Base-by-base conservation (phyloP, 345 rosid species). In the Balakata baccata region DNA sequence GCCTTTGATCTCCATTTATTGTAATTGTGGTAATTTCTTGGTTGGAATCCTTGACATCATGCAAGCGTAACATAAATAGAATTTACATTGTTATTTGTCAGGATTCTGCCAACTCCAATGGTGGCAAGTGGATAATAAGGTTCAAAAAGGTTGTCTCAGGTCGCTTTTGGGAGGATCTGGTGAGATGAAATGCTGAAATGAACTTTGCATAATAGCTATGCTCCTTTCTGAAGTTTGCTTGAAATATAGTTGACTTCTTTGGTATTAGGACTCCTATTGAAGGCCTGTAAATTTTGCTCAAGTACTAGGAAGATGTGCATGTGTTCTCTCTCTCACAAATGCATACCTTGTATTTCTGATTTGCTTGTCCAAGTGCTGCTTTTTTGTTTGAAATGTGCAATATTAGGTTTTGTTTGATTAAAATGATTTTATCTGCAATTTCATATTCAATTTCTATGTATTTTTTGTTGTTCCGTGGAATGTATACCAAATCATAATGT, bases 101-200 rank as follows among this genome's bases (percentile, higher is more conserved):
- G 99, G 99, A 96, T 79, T 73, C 89, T 78, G 98, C 97, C 25
- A 96, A 96, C 81, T 84, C 90, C 84, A 93, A 80, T 68, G 98
- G 99, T 74, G 99, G 97, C 53, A 93, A 96, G 85, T 96, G 99
- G 99, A 96, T 93, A 82, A 88, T 93, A 72, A 84, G 98, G 57
- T 96, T 96, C 85, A 84, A 91, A 63, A 93, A 93, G 85, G 91
- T 85, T 77, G 98, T 96, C 64, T 91, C 98, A 0, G 93, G 96
- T 53, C 98, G 95, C 79, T 96, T 91, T 78, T 96, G 99, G 98
- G 98, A 93, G 85, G 99, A 93, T 84, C 76, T 93, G 93, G 99
- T 93, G 79, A 89, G 94, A 77, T 68, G 63, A 63, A 51, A 57
- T 56, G 23, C 29, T 37, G 50, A 22, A 14, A 8, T 50, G 18